Conservation (phyloP, 2,329 filamentous ascomycete species). For the Tolypocladium nubicola region DNA sequence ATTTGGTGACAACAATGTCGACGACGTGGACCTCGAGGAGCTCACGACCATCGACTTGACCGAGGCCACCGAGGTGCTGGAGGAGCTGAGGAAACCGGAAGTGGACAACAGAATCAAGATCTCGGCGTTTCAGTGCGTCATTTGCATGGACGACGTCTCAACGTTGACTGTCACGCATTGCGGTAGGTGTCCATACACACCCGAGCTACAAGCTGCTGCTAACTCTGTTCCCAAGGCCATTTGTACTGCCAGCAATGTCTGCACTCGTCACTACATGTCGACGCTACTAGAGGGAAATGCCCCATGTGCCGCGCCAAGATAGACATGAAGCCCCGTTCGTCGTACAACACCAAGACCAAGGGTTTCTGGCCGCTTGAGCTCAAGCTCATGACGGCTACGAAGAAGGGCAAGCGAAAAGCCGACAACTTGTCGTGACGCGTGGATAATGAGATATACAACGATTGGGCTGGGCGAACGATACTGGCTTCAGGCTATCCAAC, state of each 20-base stretch:
- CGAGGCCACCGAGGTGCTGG: constrained; percentile 31
- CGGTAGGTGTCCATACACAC: constrained; percentile 34
- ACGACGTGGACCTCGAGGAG: constrained; percentile 11
- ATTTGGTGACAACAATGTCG: constrained; percentile 13
- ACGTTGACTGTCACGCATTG: constrained; percentile 54
- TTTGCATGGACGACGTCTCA: constrained; percentile 54
- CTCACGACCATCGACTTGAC: constrained; percentile 23
- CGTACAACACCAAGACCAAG: constrained; percentile 35
- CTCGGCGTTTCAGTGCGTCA: constrained; percentile 51
- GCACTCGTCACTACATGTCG: constrained; percentile 47
- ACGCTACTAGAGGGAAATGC: constrained; percentile 44
- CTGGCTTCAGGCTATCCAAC: not conserved
- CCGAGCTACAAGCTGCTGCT: not conserved
- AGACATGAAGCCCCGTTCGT: constrained; percentile 31
- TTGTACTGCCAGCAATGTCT: constrained; percentile 55
- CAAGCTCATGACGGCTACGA: constrained; percentile 48
- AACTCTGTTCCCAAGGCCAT: constrained; percentile 37
- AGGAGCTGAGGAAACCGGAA: constrained; percentile 31
- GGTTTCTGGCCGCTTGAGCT: constrained; percentile 49
- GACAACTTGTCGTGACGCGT: constrained; percentile 14
- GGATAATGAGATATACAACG: not conserved
- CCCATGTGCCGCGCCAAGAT: constrained; percentile 54
- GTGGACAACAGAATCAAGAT: constrained; percentile 42
- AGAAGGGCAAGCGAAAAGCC: constrained; percentile 34
- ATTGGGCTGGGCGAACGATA: too few species aligned